Conservation (phyloP, 169 alveolate genomes). For the Neospora caninum region DNA sequence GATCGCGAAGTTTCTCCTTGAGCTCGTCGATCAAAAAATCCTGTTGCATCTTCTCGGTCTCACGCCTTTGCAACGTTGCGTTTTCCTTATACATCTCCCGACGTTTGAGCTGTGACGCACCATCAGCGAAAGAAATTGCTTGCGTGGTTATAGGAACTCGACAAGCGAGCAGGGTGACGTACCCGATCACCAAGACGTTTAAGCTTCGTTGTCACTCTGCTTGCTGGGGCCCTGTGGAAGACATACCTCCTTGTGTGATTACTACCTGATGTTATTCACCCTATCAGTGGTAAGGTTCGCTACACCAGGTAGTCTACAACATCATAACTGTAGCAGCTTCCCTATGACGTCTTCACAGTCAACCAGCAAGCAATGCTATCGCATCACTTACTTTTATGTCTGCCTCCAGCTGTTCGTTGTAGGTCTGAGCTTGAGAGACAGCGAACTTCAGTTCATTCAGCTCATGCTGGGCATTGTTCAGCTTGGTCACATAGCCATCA, state of each 20-base stretch:
- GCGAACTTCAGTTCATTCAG: constrained; percentile 88
- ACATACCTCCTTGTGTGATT: neutral
- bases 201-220: neutral
- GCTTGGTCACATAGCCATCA: constrained; percentile 79
- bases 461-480: constrained; percentile 87
- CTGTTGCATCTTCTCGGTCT: constrained; percentile 83
- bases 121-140: neutral
- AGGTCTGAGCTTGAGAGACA: constrained; percentile 81
- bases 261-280: too few relatives aligned
- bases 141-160: too few relatives aligned
- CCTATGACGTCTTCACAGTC: too few relatives aligned
- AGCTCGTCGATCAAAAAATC: constrained; percentile 87
- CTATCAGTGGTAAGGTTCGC: too few relatives aligned
- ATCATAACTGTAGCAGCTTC: too few relatives aligned
- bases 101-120: constrained; percentile 74
- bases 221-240: neutral
- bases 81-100: constrained; percentile 86
- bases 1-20: constrained; percentile 85
- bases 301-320: too few relatives aligned
- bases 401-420: constrained; percentile 82
- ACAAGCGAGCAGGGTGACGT: too few relatives aligned
- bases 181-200: neutral
- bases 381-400: constrained; percentile 75
- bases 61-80: constrained; percentile 82
- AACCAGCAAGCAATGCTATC: neutral